phyloP scores from a whole-genome alignment of 2,329 filamentous ascomycete species.

The Stemphylium vesicarium region DNA sequence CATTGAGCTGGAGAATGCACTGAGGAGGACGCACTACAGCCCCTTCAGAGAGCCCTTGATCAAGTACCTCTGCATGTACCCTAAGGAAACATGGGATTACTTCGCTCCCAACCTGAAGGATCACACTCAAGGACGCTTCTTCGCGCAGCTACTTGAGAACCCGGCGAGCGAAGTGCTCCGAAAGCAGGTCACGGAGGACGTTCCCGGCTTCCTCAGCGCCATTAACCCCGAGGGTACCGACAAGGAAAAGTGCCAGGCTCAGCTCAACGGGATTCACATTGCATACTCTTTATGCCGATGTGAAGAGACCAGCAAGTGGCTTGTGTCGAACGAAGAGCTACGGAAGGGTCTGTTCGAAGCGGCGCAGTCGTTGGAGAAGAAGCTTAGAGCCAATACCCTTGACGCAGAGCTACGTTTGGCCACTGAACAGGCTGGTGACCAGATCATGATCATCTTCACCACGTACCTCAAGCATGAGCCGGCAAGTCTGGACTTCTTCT shows the following conservation, averaged over 20 bases:
- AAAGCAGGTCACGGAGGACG: slow-evolving; percentile 74
- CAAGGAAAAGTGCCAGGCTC: slow-evolving; percentile 74
- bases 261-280: slow-evolving; percentile 87
- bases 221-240: slow-evolving; percentile 68
- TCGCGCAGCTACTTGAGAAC: slow-evolving; percentile 84
- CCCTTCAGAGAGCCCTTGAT: slow-evolving; percentile 91
- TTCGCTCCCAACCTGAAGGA: slow-evolving; percentile 82
- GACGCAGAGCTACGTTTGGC: slow-evolving; percentile 77
- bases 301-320: slow-evolving; percentile 70
- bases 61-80: slow-evolving; percentile 91
- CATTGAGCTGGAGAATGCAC: slow-evolving; percentile 82
- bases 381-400: slow-evolving; percentile 72
- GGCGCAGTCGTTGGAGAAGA: slow-evolving; percentile 79
- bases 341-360: slow-evolving; percentile 67
- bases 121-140: slow-evolving; percentile 85
- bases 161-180: slow-evolving; percentile 76
- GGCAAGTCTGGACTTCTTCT: slow-evolving; percentile 81
- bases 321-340: slow-evolving; percentile 61
- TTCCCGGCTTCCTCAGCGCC: slow-evolving; percentile 72
- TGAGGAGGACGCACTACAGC: slow-evolving; percentile 86
- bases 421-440: slow-evolving; percentile 86
- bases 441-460: slow-evolving; percentile 84
- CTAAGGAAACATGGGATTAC: slow-evolving; percentile 83
- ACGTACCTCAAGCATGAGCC: slow-evolving; percentile 77
- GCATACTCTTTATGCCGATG: slow-evolving; percentile 78